Base-by-base conservation (phyloP, 129 eudicot species). In the Escallonia herrerae region DNA sequence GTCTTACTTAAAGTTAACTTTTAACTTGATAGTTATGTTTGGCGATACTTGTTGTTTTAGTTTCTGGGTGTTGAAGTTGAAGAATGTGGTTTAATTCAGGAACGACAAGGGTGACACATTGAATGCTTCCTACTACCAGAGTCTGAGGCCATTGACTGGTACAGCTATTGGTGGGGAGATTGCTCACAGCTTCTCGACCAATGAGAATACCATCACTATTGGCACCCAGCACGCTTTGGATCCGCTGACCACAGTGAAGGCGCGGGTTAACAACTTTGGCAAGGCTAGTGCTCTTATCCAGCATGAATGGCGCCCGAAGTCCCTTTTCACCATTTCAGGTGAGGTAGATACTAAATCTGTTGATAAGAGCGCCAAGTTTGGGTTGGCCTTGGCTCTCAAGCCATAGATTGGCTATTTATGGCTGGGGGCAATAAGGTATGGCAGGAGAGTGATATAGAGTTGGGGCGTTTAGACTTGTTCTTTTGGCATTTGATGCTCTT, bases 271-370 rank as follows among this genome's bases (percentile, higher is more conserved):
- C 90, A 87, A 85, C 87, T 76, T 68, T 65, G 97, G 97, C 62
- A 80, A 84, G 69, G 80, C 88, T 10, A 82, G 67, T 69, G 95
- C 87, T 43, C 80, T 91, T 57, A 76, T 91, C 74, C 96, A 91
- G 80, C 96, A 87, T 10, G 96, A 85, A 67, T 91, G 96, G 97
- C 94, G 95, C 4, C 96, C 97, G 2, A 91, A 72, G 79, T 87
- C 95, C 62, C 80, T 79, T 15, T 74, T 87, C 74, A 82, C 97
- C 55, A 40, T 91, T 40, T 84, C 97, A 15, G 87, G 83, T 44
- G 96, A 91, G 65, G 87, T 83, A 6, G 97, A 90, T 72, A 84
- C 93, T 46, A 86, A 82, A 70, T 84, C 95, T 46, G 65, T 85
- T 43, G 90, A 87, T 74, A 87, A 85, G 86, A 82, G 81, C 73